Conservation (phyloP, 208 protist species). For the Borovskyia barvae region DNA sequence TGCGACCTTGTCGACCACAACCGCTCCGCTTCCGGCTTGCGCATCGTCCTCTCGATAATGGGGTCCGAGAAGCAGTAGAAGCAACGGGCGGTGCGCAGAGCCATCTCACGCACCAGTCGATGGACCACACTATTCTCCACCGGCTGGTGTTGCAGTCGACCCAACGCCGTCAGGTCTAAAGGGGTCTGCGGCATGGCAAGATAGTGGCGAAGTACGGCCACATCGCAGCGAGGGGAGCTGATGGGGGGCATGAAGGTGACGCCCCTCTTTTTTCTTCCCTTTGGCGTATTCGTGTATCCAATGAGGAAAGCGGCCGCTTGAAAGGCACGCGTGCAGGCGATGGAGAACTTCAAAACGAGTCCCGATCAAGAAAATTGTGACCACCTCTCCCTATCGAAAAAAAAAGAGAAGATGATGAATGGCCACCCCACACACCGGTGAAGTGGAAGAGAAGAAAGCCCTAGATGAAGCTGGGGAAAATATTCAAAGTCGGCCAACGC, state of each 20-base stretch:
- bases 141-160: conserved; percentile 11
- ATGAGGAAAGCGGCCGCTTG: too few species aligned
- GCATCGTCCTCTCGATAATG: conserved; percentile 34
- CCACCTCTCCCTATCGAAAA: neutral
- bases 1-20: conserved; percentile 51
- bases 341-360: neutral
- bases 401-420: neutral
- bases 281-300: too few species aligned
- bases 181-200: conserved; percentile 42
- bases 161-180: conserved; percentile 48
- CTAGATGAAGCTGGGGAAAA: too few species aligned
- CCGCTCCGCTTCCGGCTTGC: conserved; percentile 37
- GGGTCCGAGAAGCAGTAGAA: conserved; percentile 55
- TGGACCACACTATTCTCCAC: conserved; percentile 18
- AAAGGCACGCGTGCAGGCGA: too few species aligned
- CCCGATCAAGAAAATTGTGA: too few species aligned
- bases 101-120: conserved; percentile 53
- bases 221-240: conserved; percentile 8
- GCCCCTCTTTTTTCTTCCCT: too few species aligned
- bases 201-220: conserved; percentile 28
- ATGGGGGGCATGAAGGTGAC: too few species aligned
- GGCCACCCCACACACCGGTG: too few species aligned
- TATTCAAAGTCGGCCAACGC: too few species aligned
- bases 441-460: too few species aligned
- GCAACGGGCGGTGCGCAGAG: conserved; percentile 69